A percentile compares a stretch with the other conserved stretches of the same genome.
phyloP scores from a whole-genome alignment of 2,329 filamentous ascomycete species.

The Aspergillus uvarum region DNA sequence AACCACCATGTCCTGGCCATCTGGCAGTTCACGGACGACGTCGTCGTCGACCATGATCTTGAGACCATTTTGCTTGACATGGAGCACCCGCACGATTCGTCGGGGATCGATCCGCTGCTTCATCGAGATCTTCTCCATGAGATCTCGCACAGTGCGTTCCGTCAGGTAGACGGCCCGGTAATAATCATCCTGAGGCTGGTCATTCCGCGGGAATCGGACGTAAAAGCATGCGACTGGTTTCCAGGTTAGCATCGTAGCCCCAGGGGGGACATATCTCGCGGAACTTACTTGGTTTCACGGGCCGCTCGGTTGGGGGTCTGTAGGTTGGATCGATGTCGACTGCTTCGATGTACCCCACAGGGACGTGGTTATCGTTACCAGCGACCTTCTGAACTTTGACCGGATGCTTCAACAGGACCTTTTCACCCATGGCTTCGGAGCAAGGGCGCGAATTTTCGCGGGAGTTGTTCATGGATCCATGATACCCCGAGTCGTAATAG shows the following conservation, averaged over 20 bases:
- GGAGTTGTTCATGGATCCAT: conserved; percentile 24
- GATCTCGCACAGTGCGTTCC: conserved; percentile 71
- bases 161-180: conserved; percentile 84
- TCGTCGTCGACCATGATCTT: conserved; percentile 90
- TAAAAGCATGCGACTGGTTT: conserved; percentile 80
- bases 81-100: conserved; percentile 69
- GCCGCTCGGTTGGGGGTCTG: conserved; percentile 70
- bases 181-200: conserved; percentile 57
- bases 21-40: conserved; percentile 75
- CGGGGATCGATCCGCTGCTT: conserved; percentile 80
- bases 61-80: conserved; percentile 70
- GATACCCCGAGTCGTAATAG: conserved; percentile 23
- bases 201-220: conserved; percentile 58
- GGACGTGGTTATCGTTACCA: conserved; percentile 32
- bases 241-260: conserved; percentile 31
- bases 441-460: conserved; percentile 25
- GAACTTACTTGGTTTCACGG: conserved; percentile 63
- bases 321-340: conserved; percentile 86
- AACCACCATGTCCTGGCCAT: conserved; percentile 85
- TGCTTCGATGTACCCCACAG: conserved; percentile 85
- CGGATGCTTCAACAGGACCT: conserved; percentile 25
- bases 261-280: neutral
- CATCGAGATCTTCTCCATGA: conserved; percentile 68
- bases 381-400: conserved; percentile 32
- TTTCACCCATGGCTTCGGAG: conserved; percentile 23